Conservation (phyloP, 768 basidiomycete genomes). For the Rhodosporidiobolus odoratus region DNA sequence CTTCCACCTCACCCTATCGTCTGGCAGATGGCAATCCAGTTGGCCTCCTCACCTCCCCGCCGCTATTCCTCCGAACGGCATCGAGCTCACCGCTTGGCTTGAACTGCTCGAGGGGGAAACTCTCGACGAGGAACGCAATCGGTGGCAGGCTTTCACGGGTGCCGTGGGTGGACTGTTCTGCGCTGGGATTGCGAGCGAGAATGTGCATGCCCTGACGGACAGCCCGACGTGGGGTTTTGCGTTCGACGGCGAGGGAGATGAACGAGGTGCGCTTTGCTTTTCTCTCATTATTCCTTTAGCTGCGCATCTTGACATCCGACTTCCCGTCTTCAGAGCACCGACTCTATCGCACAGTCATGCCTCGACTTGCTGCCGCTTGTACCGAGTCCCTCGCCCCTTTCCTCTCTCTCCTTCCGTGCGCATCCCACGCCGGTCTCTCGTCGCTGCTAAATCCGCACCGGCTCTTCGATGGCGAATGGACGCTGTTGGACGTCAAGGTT, state of each 20-base stretch:
- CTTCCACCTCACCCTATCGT: conserved; percentile 79
- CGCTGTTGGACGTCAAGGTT: conserved; percentile 69
- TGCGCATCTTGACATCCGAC: too few relatives aligned
- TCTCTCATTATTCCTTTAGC: too few relatives aligned
- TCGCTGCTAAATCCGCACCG: conserved; percentile 74
- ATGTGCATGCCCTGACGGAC: conserved; percentile 31
- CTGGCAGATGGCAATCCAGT: conserved; percentile 72
- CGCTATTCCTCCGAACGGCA: conserved; percentile 15
- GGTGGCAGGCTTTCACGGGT: conserved; percentile 78
- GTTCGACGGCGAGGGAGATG: conserved; percentile 17
- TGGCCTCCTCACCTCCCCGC: conserved; percentile 24
- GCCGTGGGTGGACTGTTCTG: conserved; percentile 91
- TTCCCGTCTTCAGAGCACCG: conserved; percentile 25
- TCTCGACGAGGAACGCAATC: conserved; percentile 35
- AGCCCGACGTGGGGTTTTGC: conserved; percentile 22
- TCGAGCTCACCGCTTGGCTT: conserved; percentile 89
- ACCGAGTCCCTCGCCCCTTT: conserved; percentile 97
- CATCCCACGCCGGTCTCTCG: conserved; percentile 77
- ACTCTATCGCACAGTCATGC: conserved; percentile 63
- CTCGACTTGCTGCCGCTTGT: conserved; percentile 69
- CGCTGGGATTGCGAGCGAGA: conserved; percentile 49
- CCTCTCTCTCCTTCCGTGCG: conserved; percentile 88
- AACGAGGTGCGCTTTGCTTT: conserved; percentile 16
- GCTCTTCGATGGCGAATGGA: conserved; percentile 86
- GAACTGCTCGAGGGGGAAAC: conserved; percentile 51